Evolutionary conservation across 805 yeast genomes (phyloP), one percentile per base, ranked within the genome.

Genomic region (Starmerella floris): DNA sequence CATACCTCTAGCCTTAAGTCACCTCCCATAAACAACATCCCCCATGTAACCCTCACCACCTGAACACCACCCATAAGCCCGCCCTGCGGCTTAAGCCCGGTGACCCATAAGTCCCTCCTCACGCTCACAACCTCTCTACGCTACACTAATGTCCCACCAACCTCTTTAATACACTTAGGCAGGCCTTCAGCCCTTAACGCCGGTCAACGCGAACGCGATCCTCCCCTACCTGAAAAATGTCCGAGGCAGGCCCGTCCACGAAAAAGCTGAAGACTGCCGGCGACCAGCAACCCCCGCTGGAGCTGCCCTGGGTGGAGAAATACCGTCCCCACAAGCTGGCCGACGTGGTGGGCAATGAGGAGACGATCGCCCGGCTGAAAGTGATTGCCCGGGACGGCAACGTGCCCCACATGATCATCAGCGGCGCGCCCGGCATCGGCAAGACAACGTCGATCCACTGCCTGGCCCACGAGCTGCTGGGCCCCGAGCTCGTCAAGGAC

Each of bases 381-480:
- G 73, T 83, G 46, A 87, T 91, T 40, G 95, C 93, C 4, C 63
- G 72, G 37, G 95, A 87, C 55, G 98, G 98, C 26, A 91, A 91
- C 62, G 80, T 91, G 83, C 97, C 98, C 1, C 95, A 91, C 62
- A 68, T 91, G 73, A 87, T 91, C 53, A 81, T 91, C 35, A 79
- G 91, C n/a, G 69, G 98, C 2, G 65, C 84, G 36, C 98, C 98
- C 2, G 98, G 98, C 52, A 88, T 91, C 43, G 98, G 98, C 33
- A 91, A 91, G 60, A 91, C 98, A 2, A 91, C 98, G 0, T 80
- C 95, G 2, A 75, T 91, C 5, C 83, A 82, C 47, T 87, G 96
- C 64, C 70, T 91, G 23, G 96, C 97, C 0, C 71, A 74, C 40
- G 94, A 82, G 56, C 62, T 91, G 33, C 66, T 91, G 25, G 95